phyloP scores from a whole-genome alignment of 192 early-diverging fungal species.

The Chytriomyces sp. region DNA sequence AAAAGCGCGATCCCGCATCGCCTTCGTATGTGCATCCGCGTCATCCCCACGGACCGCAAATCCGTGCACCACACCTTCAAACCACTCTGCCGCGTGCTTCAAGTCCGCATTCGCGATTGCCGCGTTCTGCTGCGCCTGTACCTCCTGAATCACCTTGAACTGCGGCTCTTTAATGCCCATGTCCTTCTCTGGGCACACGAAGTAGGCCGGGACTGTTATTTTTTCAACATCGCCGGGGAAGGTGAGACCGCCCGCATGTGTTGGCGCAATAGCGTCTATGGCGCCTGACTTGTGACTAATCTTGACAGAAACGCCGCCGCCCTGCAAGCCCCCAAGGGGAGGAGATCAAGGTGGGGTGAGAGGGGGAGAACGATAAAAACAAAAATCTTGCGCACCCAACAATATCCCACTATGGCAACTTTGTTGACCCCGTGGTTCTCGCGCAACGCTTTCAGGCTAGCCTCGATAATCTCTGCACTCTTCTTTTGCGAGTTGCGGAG shows the following conservation, averaged over 20 bases:
- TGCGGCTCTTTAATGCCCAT: not conserved
- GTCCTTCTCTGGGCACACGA: conserved; percentile 9
- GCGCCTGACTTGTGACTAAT: not conserved
- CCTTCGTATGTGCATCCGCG: not conserved
- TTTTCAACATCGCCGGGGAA: conserved; percentile 19
- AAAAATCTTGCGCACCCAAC: not conserved
- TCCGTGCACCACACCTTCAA: conserved; percentile 20
- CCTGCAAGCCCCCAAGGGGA: not conserved
- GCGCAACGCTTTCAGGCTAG: not conserved
- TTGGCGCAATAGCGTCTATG: conserved; percentile 2
- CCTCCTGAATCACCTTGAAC: conserved; percentile 4
- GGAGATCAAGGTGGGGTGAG: no score
- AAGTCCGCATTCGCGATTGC: no score
- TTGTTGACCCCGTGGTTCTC: not conserved
- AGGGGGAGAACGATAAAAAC: no score
- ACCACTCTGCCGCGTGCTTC: not conserved
- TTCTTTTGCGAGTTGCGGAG: conserved; percentile 1
- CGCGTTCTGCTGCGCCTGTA: not conserved
- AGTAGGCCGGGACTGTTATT: conserved; percentile 5
- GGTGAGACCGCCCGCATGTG: conserved; percentile 17
- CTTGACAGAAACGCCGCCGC: conserved; percentile 8
- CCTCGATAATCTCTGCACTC: not conserved
- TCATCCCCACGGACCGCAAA: conserved; percentile 22
- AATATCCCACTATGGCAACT: conserved; percentile 17
- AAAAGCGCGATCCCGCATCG: not conserved